Evolutionary conservation across 208 protist species (phyloP).

Genomic region (Acanthamoeba divionensis): DNA sequence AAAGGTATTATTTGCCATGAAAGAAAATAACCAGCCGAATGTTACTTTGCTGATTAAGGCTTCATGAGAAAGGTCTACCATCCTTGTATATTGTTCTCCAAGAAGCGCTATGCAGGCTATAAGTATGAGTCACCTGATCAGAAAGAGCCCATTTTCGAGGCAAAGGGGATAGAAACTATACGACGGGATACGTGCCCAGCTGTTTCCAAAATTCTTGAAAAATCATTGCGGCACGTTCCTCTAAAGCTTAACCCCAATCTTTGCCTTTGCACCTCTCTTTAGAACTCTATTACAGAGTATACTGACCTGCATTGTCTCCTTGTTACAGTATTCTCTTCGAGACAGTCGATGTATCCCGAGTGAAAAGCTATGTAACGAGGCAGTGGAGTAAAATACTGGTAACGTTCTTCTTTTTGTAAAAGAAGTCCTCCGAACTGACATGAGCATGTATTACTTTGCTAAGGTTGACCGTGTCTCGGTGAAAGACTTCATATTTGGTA

Average conservation of each 20-base stretch:
- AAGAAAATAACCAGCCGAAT: background rate
- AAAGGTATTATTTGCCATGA: constrained; percentile 78
- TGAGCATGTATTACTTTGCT: no score
- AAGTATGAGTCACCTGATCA: constrained; percentile 75
- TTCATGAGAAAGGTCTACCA: constrained; percentile 73
- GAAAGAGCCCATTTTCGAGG: constrained; percentile 65
- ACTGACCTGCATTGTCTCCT: background rate
- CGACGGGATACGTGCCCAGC: constrained; percentile 81
- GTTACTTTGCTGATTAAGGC: background rate
- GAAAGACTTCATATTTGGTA: constrained; percentile 83
- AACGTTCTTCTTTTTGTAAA: no score
- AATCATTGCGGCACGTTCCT: background rate
- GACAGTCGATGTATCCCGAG: constrained; percentile 71
- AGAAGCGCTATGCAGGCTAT: constrained; percentile 86
- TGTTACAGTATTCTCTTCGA: constrained; percentile 76
- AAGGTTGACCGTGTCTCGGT: constrained; percentile 62
- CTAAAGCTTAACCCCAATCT: background rate
- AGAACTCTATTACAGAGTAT: background rate
- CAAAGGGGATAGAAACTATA: constrained; percentile 87
- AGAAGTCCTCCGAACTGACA: background rate
- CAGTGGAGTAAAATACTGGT: constrained; percentile 75
- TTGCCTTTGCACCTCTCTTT: background rate
- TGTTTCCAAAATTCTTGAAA: constrained; percentile 74
- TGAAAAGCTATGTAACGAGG: constrained; percentile 78
- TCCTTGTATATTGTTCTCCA: constrained; percentile 82